Base-by-base conservation (phyloP, 306 rosid genomes). In the Citrullus mucosospermus region DNA sequence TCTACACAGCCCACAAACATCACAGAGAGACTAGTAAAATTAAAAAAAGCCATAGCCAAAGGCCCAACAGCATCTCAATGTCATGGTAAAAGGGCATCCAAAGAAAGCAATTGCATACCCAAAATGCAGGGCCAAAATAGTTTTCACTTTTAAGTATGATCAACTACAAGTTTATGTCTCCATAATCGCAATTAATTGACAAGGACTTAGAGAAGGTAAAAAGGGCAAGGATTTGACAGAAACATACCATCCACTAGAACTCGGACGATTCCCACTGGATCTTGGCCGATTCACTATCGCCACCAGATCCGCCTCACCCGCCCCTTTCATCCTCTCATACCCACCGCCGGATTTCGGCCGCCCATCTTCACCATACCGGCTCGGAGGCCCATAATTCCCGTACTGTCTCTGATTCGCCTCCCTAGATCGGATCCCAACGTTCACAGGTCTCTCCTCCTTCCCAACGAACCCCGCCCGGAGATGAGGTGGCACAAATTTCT, bases 401-500 rank as follows among this genome's bases (percentile, higher is more conserved):
- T 46, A 72, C 78, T 81, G 80, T 73, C 80, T 83, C 56, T 81
- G 83, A 8, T 77, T 76, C 75, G 30, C 50, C 43, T 85, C 86
- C 50, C 87, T 80, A 3, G 72, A 34, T 61, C 86, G 87, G 78
- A 79, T 65, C 66, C 73, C 25, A 44, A 84, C 97, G n/a, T 85
- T 86, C 11, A 82, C 84, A 18, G 80, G 76, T 59, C 20, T 44
- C 73, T 86, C 89, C 83, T 84, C 96, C 39, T 78, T 81, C 3
- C 87, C 86, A 15, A 83, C 92, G 73, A 81, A 92, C 15, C 97
- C 96, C 0, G 93, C 96, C n/a, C 97, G 85, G 9, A 90, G 97
- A 79, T 92, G 96, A 8, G 97, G 97, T 12, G 96, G 97, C 63
- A 92, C 92, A 55, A 92, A 92, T 80, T 92, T 92, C 17, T 82